Evolutionary conservation across 1,284 basidiomycete genomes (phyloP), one percentile per base, ranked within the genome.

Genomic region (Leccinum cinnamomeum): DNA sequence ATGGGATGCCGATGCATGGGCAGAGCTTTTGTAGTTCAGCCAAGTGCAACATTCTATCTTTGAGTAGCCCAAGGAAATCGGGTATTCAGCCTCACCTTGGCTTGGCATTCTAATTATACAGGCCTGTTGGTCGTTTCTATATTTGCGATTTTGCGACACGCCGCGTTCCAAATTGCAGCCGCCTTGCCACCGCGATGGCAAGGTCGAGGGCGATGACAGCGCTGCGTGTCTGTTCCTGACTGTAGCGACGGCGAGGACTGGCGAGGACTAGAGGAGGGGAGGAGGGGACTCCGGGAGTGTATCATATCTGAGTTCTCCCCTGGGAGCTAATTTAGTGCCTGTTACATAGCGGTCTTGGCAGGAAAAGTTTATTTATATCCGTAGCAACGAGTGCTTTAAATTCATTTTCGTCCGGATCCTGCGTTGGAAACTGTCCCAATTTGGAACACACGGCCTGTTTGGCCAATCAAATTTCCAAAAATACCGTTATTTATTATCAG

Each of bases 31-130:
- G 73, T 76, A 77, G 72, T 67, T 65, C 67, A 75, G 73, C 73
- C 73, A 75, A 75, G 73, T 75, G 62, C 69, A 77, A 76, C 66
- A 67, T 76, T 76, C 73, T 77, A 77, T 75, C 76, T 77, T 75
- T 75, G 73, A 72, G 64, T 60, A 64, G 62, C 61, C 65, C 64
- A 64, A 57, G 61, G 55, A 48, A 48, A 53, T 76, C 75, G 75
- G 72, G 62, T 71, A 65, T 64, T 76, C 69, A 72, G 75, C 72
- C 72, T 77, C 75, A 71, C 69, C 57, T 76, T 74, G 73, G 75
- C 73, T 75, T 75, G 73, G 73, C 73, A 56, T 77, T 77, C 73
- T 75, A 75, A 74, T 64, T 74, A 65, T 75, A 74, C 67, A 53
- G n/a, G 10, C 46, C 46, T 48, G 57, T 65, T 59, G 57, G 56